These are phyloP conservation scores for Lepiota venenata DNA, from an alignment of 768 basidiomycete genomes.

Conservation along the genomic window DNA sequence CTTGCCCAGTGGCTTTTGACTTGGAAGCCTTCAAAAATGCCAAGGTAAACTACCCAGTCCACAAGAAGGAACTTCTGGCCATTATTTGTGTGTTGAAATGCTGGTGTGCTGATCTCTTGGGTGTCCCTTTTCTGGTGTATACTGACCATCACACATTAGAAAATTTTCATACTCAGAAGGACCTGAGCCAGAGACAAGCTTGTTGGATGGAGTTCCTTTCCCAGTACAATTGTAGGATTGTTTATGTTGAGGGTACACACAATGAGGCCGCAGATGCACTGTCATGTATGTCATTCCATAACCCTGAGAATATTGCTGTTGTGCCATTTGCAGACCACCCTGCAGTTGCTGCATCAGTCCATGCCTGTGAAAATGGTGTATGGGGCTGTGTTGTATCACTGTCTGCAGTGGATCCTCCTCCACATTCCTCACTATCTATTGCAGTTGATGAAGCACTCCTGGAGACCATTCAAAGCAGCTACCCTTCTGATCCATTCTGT, in stretches of 20 bases:
- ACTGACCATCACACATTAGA: slow-evolving; percentile 35
- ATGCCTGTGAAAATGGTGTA: too few species aligned
- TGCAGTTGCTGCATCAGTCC: too few species aligned
- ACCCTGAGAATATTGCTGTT: too few species aligned
- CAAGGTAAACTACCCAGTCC: slow-evolving; percentile 30
- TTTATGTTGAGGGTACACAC: slow-evolving; percentile 30
- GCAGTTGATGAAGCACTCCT: too few species aligned
- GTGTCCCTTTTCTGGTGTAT: slow-evolving; percentile 19
- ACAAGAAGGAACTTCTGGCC: slow-evolving; percentile 34
- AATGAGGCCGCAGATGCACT: slow-evolving; percentile 36
- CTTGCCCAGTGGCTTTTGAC: slow-evolving; percentile 28
- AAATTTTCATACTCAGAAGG: slow-evolving; percentile 24
- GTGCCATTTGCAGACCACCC: too few species aligned
- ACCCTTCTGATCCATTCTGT: too few species aligned
- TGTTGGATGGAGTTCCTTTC: slow-evolving; percentile 30
- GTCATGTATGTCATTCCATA: slow-evolving; percentile 20
- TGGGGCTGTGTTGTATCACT: too few species aligned
- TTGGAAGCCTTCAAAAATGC: slow-evolving; percentile 24
- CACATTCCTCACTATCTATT: too few species aligned
- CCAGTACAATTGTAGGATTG: slow-evolving; percentile 31
- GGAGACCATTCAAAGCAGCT: too few species aligned
- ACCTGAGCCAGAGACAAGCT: slow-evolving; percentile 26
- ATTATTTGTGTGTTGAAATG: slow-evolving; percentile 28
- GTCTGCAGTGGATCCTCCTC: too few species aligned
- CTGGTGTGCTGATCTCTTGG: slow-evolving; percentile 18